Evolutionary conservation across 106 monocot species (phyloP).

Genomic region (Allium sativum): DNA sequence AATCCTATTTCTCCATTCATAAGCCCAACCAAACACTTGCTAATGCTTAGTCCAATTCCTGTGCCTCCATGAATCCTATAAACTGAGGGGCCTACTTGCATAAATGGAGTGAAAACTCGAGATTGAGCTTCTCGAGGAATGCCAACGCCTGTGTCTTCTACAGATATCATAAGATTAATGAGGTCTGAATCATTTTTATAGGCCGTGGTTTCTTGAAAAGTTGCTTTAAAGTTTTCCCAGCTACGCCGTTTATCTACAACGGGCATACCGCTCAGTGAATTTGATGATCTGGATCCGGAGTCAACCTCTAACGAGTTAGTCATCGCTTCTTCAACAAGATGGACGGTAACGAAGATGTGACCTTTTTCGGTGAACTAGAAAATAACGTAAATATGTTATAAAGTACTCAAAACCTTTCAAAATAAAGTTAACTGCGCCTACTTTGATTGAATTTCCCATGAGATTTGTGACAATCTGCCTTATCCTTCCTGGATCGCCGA

Average conservation of each 20-base stretch:
- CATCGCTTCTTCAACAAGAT: conserved; percentile 73
- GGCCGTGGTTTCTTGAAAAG: conserved; percentile 26
- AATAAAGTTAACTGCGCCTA: conserved; percentile 15
- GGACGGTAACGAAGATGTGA: conserved; percentile 82
- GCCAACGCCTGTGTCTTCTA: conserved; percentile 97
- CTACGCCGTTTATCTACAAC: conserved; percentile 54
- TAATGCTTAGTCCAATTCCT: conserved; percentile 93
- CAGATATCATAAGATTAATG: conserved; percentile 79
- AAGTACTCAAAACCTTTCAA: conserved; percentile 1
- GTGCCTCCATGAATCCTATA: conserved; percentile 95
- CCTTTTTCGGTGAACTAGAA: conserved; percentile 95
- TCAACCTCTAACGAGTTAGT: conserved; percentile 34
- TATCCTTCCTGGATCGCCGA: conserved; percentile 84
- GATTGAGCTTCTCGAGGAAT: conserved; percentile 92
- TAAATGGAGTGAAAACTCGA: conserved; percentile 93
- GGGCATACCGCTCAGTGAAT: conserved; percentile 66
- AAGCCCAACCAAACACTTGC: conserved; percentile 91
- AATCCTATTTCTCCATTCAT: conserved; percentile 99
- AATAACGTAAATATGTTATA: not conserved
- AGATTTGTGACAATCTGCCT: conserved; percentile 97
- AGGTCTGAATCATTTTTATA: conserved; percentile 36
- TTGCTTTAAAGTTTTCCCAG: conserved; percentile 53
- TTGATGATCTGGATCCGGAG: conserved; percentile 12
- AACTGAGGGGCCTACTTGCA: conserved; percentile 96
- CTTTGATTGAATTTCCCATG: conserved; percentile 95